phyloP scores from a whole-genome alignment of 1,284 basidiomycete genomes.

The Melampsora occidentalis region DNA sequence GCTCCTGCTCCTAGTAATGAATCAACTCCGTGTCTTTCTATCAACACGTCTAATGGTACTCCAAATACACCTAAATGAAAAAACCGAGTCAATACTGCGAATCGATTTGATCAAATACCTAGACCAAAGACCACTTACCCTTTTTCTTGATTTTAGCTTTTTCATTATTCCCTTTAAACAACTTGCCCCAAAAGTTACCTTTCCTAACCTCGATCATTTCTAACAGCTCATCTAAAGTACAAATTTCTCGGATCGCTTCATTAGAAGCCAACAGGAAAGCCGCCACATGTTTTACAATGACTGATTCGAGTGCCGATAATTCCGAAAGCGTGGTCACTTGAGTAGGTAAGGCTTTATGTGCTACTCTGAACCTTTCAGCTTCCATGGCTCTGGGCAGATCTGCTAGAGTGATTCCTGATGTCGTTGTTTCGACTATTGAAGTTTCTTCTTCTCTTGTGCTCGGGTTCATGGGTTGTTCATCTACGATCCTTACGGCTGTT shows the following conservation, averaged over 20 bases:
- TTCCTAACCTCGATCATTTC: conserved; percentile 92
- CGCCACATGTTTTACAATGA: conserved; percentile 89
- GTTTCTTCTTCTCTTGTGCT: conserved; percentile 16
- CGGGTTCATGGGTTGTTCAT: conserved; percentile 45
- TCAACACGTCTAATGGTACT: conserved; percentile 85
- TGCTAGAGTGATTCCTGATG: conserved; percentile 69
- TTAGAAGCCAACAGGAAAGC: conserved; percentile 67
- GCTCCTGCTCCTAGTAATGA: conserved; percentile 81
- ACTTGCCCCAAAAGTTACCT: conserved; percentile 91
- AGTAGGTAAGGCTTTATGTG: conserved; percentile 71
- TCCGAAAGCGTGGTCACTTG: conserved; percentile 74
- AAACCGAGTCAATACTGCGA: background rate
- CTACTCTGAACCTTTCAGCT: conserved; percentile 81
- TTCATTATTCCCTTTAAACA: conserved; percentile 85
- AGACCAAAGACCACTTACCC: conserved; percentile 33
- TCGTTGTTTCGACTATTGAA: conserved; percentile 20
- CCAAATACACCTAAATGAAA: conserved; percentile 61
- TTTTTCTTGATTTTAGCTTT: conserved; percentile 59
- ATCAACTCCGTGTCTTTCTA: conserved; percentile 93
- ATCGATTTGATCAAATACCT: background rate
- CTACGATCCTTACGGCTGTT: conserved; percentile 50
- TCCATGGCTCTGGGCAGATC: conserved; percentile 92
- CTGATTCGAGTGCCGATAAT: conserved; percentile 76
- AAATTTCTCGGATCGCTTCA: conserved; percentile 72
- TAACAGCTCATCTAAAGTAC: conserved; percentile 86